phyloP scores from a whole-genome alignment of 2,329 filamentous ascomycete species.

The Exophiala aquamarina region DNA sequence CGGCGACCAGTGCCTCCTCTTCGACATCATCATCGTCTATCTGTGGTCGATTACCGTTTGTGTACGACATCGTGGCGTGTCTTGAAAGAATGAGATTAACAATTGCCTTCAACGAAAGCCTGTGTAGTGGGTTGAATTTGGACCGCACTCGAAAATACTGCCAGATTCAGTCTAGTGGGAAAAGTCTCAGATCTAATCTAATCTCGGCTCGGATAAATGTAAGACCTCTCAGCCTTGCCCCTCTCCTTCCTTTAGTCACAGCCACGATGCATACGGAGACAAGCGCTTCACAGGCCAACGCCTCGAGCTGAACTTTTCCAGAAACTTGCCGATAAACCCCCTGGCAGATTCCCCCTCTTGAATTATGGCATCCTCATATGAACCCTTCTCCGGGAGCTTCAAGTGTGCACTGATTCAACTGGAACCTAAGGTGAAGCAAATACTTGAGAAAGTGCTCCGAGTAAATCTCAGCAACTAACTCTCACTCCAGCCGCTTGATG shows the following conservation, averaged over 20 bases:
- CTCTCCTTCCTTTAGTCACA: neutral
- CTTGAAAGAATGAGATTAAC: too few species aligned
- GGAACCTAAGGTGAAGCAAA: slow-evolving; percentile 40
- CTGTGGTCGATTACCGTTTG: slow-evolving; percentile 47
- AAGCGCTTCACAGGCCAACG: neutral
- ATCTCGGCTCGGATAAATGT: neutral
- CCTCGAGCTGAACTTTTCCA: too few species aligned
- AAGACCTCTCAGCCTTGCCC: neutral
- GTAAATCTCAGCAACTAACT: neutral
- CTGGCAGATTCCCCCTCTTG: neutral
- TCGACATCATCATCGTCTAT: slow-evolving; percentile 88
- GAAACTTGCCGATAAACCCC: too few species aligned
- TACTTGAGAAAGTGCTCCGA: neutral
- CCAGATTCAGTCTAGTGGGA: too few species aligned
- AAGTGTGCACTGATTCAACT: slow-evolving; percentile 53
- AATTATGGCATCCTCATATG: slow-evolving; percentile 19
- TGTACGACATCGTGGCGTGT: slow-evolving; percentile 44
- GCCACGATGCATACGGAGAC: neutral
- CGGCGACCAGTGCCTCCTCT: slow-evolving; percentile 91
- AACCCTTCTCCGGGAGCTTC: slow-evolving; percentile 40
- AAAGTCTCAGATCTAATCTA: slow-evolving; percentile 8
- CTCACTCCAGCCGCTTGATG: slow-evolving; percentile 26
- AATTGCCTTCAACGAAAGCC: too few species aligned
- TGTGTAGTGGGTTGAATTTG: too few species aligned
- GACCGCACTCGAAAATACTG: too few species aligned